These are phyloP conservation scores for Urochloa ruziziensis DNA, from an alignment of 176 grass and related monocot species.

Conservation along the genomic window DNA sequence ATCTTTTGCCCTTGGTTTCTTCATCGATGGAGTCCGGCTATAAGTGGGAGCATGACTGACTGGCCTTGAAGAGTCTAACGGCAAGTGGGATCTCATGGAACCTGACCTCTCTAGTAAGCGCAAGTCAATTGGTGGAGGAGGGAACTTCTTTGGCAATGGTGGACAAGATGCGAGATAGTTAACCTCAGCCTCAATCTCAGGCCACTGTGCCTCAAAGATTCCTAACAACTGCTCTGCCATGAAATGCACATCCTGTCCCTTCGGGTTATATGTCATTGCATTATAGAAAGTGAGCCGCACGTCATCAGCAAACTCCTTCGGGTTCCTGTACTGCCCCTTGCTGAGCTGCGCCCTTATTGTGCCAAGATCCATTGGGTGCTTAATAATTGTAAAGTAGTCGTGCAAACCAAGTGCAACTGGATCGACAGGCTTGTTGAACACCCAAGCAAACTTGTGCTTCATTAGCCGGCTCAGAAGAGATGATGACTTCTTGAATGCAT, in stretches of 20 bases:
- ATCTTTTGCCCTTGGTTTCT: conserved; percentile 97
- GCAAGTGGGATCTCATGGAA: conserved; percentile 45
- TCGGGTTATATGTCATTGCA: conserved; percentile 96
- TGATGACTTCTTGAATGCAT: conserved; percentile 72
- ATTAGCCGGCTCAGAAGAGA: conserved; percentile 65
- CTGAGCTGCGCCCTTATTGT: conserved; percentile 74
- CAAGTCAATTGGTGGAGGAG: conserved; percentile 49
- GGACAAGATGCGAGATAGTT: conserved; percentile 52
- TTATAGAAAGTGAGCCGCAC: conserved; percentile 88
- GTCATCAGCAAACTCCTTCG: conserved; percentile 77
- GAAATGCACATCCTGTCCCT: conserved; percentile 88
- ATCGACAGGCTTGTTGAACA: conserved; percentile 92
- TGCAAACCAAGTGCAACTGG: conserved; percentile 68
- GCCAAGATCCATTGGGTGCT: conserved; percentile 91
- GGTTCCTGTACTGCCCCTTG: conserved; percentile 66
- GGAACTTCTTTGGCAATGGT: conserved; percentile 57
- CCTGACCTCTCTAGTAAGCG: conserved; percentile 68
- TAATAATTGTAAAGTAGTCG: conserved; percentile 82
- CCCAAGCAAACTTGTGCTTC: conserved; percentile 94
- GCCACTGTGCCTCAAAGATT: conserved; percentile 83
- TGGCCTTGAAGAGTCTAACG: conserved; percentile 43
- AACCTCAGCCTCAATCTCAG: conserved; percentile 74
- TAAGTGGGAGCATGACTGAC: conserved; percentile 51
- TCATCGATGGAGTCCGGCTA: conserved; percentile 62
- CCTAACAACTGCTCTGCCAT: conserved; percentile 81